phyloP scores from a whole-genome alignment of 2,329 filamentous ascomycete genomes.

The Colletotrichum filicis region DNA sequence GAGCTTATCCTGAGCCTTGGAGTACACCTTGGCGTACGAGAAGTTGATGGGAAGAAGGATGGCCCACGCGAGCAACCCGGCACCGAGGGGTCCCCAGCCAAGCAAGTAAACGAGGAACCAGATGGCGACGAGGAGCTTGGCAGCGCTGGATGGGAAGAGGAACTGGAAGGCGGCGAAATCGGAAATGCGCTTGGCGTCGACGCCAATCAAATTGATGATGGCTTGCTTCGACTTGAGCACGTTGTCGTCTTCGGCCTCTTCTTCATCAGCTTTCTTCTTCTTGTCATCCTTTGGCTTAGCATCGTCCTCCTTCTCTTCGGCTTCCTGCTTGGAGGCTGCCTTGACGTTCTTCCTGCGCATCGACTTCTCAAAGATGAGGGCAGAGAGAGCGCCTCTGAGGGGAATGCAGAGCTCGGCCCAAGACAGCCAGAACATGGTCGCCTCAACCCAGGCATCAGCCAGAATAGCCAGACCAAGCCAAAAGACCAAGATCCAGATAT shows the following conservation, averaged over 20 bases:
- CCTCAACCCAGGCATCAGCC: conserved; percentile 69
- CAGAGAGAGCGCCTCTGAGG: conserved; percentile 75
- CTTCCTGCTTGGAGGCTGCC: conserved; percentile 61
- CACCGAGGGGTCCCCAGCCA: conserved; percentile 75
- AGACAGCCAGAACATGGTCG: conserved; percentile 74
- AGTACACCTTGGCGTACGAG: conserved; percentile 72
- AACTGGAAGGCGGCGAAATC: conserved; percentile 76
- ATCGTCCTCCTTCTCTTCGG: conserved; percentile 40
- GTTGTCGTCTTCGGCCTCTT: conserved; percentile 57
- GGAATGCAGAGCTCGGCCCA: conserved; percentile 72
- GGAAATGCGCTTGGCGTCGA: conserved; percentile 76
- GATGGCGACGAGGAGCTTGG: conserved; percentile 74
- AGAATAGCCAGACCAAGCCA: conserved; percentile 71
- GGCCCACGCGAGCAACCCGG: conserved; percentile 73
- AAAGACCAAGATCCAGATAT: conserved; percentile 76
- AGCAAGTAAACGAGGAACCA: conserved; percentile 75
- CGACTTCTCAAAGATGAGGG: conserved; percentile 81
- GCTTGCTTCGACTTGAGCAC: conserved; percentile 68
- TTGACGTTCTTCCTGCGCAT: conserved; percentile 83
- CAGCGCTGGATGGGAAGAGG: conserved; percentile 69
- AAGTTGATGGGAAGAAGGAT: conserved; percentile 76
- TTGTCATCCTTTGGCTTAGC: conserved; percentile 41
- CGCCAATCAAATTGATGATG: conserved; percentile 82
- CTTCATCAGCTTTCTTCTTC: conserved; percentile 59
- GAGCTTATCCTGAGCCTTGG: conserved; percentile 72